Conservation (phyloP, 192 early-diverging fungal genomes). For the Gamsiella multidivaricata region DNA sequence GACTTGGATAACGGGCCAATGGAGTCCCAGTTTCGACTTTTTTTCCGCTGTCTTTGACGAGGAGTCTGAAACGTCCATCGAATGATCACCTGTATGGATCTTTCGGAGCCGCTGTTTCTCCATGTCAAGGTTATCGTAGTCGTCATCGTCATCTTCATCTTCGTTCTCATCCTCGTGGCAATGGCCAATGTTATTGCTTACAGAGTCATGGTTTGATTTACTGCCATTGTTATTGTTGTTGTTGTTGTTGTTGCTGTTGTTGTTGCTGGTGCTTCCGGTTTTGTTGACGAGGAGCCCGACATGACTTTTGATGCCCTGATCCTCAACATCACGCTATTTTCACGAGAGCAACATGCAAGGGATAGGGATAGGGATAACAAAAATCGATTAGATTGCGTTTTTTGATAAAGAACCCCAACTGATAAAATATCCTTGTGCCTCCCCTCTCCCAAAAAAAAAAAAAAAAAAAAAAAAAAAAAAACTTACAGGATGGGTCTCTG, state of each 20-base stretch:
- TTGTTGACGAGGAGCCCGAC: slow-evolving; percentile 11
- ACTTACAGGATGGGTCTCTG: slow-evolving; percentile 22
- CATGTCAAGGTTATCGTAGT: slow-evolving; percentile 16
- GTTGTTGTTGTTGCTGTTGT: neutral
- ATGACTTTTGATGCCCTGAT: slow-evolving; percentile 8
- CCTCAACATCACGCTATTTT: slow-evolving; percentile 1
- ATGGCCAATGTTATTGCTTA: neutral
- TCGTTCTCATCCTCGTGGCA: slow-evolving; percentile 21
- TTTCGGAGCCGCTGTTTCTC: slow-evolving; percentile 16
- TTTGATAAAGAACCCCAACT: no score
- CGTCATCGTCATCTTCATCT: slow-evolving; percentile 32
- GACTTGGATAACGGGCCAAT: slow-evolving; percentile 44
- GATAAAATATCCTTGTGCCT: no score
- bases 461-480: neutral
- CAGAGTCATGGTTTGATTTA: no score
- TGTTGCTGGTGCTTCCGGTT: neutral
- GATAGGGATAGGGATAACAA: neutral
- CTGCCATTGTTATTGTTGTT: neutral
- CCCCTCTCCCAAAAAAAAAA: no score
- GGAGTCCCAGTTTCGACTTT: slow-evolving; percentile 5
- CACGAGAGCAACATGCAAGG: neutral
- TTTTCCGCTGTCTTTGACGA: neutral
- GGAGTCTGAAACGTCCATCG: neutral
- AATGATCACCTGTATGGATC: neutral
- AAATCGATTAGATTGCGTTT: neutral